These are phyloP conservation scores for Ustilago tritici DNA, from an alignment of 1,284 basidiomycete species.

Conservation along the genomic window DNA sequence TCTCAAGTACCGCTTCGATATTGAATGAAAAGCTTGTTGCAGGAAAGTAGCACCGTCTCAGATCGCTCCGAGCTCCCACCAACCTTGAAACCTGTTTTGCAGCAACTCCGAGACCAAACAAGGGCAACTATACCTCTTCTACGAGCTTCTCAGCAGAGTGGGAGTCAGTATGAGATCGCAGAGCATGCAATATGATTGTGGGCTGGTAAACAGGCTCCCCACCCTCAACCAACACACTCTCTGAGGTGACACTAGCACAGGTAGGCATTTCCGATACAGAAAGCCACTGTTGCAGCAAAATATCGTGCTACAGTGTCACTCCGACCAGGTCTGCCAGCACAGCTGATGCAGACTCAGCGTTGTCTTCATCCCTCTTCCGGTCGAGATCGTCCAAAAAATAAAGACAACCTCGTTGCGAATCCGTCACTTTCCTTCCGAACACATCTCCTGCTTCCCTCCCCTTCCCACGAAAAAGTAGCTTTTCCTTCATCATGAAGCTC, in stretches of 20 bases:
- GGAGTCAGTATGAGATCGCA: background rate
- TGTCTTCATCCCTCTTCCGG: too few relatives aligned
- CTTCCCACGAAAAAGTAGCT: too few relatives aligned
- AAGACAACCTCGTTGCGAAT: background rate
- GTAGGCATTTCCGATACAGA: background rate
- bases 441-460: background rate
- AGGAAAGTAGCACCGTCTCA: background rate
- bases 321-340: background rate
- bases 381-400: background rate
- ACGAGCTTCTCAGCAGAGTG: background rate
- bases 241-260: background rate
- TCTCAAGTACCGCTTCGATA: background rate
- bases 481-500: constrained; percentile 23
- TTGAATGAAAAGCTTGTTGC: background rate
- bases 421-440: background rate
- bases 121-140: background rate
- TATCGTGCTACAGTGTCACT: background rate
- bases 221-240: background rate
- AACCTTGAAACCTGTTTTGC: background rate
- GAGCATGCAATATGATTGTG: background rate
- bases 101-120: background rate
- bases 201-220: background rate
- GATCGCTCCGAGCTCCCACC: background rate
- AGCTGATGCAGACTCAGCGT: background rate
- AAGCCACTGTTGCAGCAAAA: background rate